Conservation (phyloP, 1,284 basidiomycete genomes). For the Puccinia triticina region DNA sequence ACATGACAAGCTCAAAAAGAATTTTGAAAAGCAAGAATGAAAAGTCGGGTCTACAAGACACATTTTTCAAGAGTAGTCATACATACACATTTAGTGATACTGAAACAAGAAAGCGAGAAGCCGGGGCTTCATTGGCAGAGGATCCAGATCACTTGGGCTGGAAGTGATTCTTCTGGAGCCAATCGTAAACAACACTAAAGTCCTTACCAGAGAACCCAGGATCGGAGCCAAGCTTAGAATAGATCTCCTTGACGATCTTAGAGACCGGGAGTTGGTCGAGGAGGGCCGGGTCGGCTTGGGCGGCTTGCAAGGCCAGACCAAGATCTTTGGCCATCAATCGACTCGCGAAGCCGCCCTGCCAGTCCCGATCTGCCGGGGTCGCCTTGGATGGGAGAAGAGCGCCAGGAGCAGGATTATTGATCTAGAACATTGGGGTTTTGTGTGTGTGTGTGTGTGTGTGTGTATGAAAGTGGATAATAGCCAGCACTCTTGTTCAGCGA, state of each 20-base stretch:
- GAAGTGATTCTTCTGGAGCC: conserved; percentile 16
- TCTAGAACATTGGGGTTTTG: background rate
- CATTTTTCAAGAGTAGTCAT: background rate
- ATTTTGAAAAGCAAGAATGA: too few relatives aligned
- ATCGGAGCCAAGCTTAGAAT: background rate
- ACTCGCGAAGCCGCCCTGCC: conserved; percentile 37
- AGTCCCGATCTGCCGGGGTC: conserved; percentile 36
- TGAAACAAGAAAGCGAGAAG: too few relatives aligned
- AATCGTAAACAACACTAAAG: conserved; percentile 50
- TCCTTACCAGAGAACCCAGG: conserved; percentile 4
- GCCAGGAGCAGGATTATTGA: conserved; percentile 46
- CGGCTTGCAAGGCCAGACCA: conserved; percentile 5
- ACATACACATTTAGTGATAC: too few relatives aligned
- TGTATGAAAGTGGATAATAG: background rate
- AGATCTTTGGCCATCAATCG: conserved; percentile 47
- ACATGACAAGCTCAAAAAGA: too few relatives aligned
- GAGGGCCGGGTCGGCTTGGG: background rate
- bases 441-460: too few relatives aligned
- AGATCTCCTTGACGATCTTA: conserved; percentile 8
- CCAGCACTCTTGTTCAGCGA: background rate
- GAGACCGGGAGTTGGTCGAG: conserved; percentile 19
- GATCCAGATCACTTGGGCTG: background rate
- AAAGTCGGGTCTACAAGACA: too few relatives aligned
- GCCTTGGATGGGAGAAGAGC: conserved; percentile 7
- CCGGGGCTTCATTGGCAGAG: too few relatives aligned